Evolutionary conservation across 2,329 filamentous ascomycete genomes (phyloP).

Genomic region (Pseudogymnoascus sp.): DNA sequence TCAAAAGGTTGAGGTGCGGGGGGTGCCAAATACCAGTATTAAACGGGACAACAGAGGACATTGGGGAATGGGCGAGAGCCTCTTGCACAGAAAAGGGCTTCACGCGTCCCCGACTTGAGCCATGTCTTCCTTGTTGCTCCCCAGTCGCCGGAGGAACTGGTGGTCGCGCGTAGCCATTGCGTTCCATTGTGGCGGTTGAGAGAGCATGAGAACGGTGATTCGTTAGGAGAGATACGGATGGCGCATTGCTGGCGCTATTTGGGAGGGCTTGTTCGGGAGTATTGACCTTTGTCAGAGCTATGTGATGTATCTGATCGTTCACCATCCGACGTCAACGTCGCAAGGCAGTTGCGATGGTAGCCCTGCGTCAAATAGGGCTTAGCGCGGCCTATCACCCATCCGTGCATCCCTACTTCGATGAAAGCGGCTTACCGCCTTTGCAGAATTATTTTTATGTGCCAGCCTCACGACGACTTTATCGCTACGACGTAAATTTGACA

Average conservation of each 20-base stretch:
- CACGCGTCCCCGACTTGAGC: constrained; percentile 25
- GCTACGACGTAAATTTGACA: background rate
- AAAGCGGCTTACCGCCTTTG: constrained; percentile 8
- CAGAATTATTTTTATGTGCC: constrained; percentile 8
- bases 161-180: constrained; percentile 21
- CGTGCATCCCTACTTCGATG: constrained; percentile 2
- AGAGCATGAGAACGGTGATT: background rate
- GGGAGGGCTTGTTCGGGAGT: background rate
- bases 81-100: constrained; percentile 58
- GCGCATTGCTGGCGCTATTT: background rate
- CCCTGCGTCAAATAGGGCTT: constrained; percentile 6
- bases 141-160: background rate
- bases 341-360: constrained; percentile 5
- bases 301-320: constrained; percentile 5
- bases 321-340: background rate
- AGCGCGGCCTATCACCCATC: background rate
- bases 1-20: background rate
- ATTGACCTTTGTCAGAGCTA: background rate
- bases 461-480: background rate
- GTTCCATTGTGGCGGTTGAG: constrained; percentile 19
- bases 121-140: background rate
- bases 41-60: constrained; percentile 73
- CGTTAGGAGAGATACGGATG: background rate
- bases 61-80: constrained; percentile 73
- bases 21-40: constrained; percentile 51